Percentiles rank a stretch among this genome's conserved stretches.
Conservation (phyloP, 1,284 basidiomycete species). For the Erythrobasidium hasegawianum region DNA sequence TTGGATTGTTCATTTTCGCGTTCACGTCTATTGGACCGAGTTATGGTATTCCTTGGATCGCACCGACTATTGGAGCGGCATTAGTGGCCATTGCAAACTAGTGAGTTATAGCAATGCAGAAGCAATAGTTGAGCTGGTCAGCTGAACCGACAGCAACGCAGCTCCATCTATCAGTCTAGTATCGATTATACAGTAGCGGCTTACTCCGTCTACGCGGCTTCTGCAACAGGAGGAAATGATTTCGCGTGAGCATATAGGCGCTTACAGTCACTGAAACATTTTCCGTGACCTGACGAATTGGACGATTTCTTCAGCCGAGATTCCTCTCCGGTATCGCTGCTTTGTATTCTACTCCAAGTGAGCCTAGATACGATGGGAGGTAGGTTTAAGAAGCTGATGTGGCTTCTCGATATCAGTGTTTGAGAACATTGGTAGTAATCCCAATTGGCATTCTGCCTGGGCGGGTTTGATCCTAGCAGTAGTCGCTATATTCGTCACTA, state of each 20-base stretch:
- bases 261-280: too few relatives aligned
- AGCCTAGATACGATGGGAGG: too few relatives aligned
- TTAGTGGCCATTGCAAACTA: conserved; percentile 52
- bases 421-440: conserved; percentile 21
- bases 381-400: too few relatives aligned
- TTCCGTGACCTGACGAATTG: too few relatives aligned
- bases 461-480: conserved; percentile 6
- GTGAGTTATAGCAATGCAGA: too few relatives aligned
- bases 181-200: conserved; percentile 35
- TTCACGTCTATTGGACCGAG: conserved; percentile 51
- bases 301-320: too few relatives aligned
- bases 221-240: conserved; percentile 49
- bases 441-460: conserved; percentile 13
- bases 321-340: conserved; percentile 28
- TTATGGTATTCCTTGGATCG: conserved; percentile 50
- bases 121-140: too few relatives aligned
- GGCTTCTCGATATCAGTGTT: too few relatives aligned
- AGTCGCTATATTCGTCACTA: conserved; percentile 21
- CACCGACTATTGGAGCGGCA: conserved; percentile 50
- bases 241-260: conserved; percentile 46
- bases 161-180: conserved; percentile 1
- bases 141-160: too few relatives aligned
- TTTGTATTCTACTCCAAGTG: conserved; percentile 17
- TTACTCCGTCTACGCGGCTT: conserved; percentile 51
- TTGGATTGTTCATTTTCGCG: conserved; percentile 52